Conservation (phyloP, 768 basidiomycete species). For the Suillus spraguei region DNA sequence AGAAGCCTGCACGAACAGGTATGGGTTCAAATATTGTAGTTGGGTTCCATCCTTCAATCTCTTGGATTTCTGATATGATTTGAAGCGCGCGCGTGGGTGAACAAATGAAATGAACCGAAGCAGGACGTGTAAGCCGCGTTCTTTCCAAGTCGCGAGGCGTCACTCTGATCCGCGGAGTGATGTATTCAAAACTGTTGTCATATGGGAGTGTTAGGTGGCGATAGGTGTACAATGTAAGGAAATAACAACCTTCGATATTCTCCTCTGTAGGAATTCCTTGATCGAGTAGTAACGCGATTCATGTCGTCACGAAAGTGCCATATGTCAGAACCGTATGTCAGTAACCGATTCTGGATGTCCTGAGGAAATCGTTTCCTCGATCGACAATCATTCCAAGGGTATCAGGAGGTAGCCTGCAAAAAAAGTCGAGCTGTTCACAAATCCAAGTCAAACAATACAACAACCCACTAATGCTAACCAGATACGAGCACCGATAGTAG, state of each 20-base stretch:
- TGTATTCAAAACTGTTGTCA: slow-evolving; percentile 69
- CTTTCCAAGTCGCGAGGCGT: slow-evolving; percentile 66
- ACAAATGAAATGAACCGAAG: slow-evolving; percentile 80
- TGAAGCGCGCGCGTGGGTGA: slow-evolving; percentile 70
- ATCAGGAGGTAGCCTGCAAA: slow-evolving; percentile 61
- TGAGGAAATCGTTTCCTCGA: slow-evolving; percentile 73
- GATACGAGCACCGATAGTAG: slow-evolving; percentile 77
- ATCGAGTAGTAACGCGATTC: slow-evolving; percentile 63
- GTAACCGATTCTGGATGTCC: slow-evolving; percentile 53
- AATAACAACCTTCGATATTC: slow-evolving; percentile 63
- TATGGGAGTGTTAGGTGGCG: slow-evolving; percentile 6
- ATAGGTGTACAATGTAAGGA: slow-evolving; percentile 8
- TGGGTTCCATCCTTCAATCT: slow-evolving; percentile 62
- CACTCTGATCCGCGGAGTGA: slow-evolving; percentile 70
- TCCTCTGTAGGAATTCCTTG: slow-evolving; percentile 73
- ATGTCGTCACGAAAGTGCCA: slow-evolving; percentile 74
- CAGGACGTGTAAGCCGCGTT: slow-evolving; percentile 53
- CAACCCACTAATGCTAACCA: slow-evolving; percentile 48
- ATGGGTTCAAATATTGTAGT: slow-evolving; percentile 83
- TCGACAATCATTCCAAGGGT: slow-evolving; percentile 85
- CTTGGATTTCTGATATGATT: slow-evolving; percentile 65
- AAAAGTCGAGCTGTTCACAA: background rate
- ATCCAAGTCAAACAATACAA: background rate
- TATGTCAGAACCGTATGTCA: slow-evolving; percentile 69
- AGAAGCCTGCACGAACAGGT: slow-evolving; percentile 53